Conservation (phyloP, 495 filamentous ascomycete genomes). For the Chaetomium cochliodes region DNA sequence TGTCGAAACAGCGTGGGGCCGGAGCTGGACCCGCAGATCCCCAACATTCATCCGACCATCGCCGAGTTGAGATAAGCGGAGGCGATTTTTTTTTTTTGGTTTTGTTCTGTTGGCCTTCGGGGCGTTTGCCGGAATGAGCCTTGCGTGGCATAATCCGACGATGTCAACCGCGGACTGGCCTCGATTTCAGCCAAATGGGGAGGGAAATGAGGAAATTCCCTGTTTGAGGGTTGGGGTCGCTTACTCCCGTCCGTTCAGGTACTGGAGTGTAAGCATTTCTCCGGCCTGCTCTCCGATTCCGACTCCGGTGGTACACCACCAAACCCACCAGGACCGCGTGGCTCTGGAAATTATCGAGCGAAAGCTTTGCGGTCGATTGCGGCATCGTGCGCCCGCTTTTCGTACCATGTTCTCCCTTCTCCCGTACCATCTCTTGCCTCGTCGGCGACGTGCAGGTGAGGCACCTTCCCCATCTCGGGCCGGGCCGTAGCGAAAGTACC, state of each 20-base stretch:
- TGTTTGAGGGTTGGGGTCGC: neutral
- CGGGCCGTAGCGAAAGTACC: neutral
- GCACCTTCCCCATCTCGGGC: neutral
- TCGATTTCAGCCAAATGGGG: too few species aligned
- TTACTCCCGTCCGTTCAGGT: constrained; percentile 9
- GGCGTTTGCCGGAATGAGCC: neutral
- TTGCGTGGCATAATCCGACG: too few species aligned
- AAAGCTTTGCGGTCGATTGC: too few species aligned
- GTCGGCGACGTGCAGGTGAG: neutral
- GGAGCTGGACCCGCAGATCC: constrained; percentile 42
- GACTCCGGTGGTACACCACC: neutral
- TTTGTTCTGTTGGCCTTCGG: constrained; percentile 3
- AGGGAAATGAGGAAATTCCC: neutral
- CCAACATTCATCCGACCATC: constrained; percentile 41
- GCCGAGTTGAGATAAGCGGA: constrained; percentile 14
- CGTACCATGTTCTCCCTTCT: neutral
- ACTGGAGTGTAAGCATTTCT: neutral
- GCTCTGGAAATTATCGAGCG: neutral
- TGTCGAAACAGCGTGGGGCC: constrained; percentile 23
- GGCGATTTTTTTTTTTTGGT: neutral
- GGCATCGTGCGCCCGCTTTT: neutral
- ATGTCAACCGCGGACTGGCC: too few species aligned
- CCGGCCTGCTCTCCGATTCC: neutral
- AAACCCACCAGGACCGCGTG: neutral
- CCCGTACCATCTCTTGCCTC: neutral